Base-by-base conservation (phyloP, 2,329 filamentous ascomycete species). In the Cytospora chrysosperma region DNA sequence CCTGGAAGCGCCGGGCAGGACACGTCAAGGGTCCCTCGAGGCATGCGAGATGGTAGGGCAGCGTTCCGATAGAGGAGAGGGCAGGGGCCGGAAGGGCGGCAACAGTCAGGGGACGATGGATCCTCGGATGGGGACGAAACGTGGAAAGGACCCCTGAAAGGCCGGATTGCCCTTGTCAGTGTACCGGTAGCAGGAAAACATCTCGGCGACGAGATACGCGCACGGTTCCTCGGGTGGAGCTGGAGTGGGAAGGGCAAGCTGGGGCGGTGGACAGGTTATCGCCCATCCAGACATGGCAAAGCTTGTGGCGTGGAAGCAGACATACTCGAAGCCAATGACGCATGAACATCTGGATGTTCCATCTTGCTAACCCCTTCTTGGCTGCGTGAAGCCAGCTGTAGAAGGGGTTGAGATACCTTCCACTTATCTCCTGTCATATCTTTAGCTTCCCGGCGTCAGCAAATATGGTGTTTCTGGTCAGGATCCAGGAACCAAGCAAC, bases 41-140 rank as follows among this genome's bases (percentile, higher is more conserved):
- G n/a, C 13, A 27, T 19, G 49, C 61, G 61, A 60, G 24, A 24
- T 51, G 26, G n/a, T n/a, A 19, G 3, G 43, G 9, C n/a, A 24
- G 43, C 43, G 43, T 60, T 60, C 61, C 56, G 56, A 52, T 47
- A 56, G 51, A 63, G 43, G 30, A 51, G 28, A 37, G 43, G n/a
- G 15, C 40, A 57, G 17, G 26, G 55, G 40, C n/a, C 53, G 51
- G 59, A 37, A 34, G 34, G 17, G 43, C 34, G 51, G 54, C 47
- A 47, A 52, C 50, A 27, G 32, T 51, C 34, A 27, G 49, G 40
- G 54, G 28, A 40, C 32, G 27, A 60, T 30, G 61, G 61, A 56
- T 32, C 53, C 61, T 56, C 30, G 40, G 61, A 43, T 50, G 30
- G 12, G 2, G 37, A 50, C 61, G 49, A 54, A 59, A 55, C 56